These are phyloP conservation scores for Penicillium polonicum DNA, from an alignment of 2,329 filamentous ascomycete genomes.

Conservation along the genomic window DNA sequence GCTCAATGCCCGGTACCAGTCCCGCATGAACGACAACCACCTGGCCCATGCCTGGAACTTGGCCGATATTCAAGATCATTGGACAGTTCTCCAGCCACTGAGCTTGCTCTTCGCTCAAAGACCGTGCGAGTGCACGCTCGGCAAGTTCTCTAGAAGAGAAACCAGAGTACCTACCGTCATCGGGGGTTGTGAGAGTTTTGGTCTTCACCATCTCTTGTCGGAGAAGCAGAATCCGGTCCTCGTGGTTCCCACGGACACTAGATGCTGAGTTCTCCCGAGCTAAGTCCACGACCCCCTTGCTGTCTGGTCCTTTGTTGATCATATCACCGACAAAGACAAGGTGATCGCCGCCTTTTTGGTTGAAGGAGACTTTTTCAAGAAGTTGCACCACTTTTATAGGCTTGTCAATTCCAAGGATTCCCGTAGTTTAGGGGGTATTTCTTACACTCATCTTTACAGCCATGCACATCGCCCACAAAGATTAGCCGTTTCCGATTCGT, in stretches of 20 bases:
- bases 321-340: constrained; percentile 75
- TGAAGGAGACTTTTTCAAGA: constrained; percentile 65
- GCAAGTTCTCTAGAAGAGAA: constrained; percentile 32
- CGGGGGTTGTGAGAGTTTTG: constrained; percentile 16
- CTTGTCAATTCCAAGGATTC: constrained; percentile 4
- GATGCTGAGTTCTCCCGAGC: constrained; percentile 72
- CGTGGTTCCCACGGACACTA: constrained; percentile 87
- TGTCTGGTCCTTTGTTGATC: constrained; percentile 84
- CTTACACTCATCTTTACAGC: constrained; percentile 68
- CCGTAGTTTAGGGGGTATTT: background rate
- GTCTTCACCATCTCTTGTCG: constrained; percentile 48
- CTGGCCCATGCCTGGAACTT: constrained; percentile 58
- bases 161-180: constrained; percentile 29
- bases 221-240: constrained; percentile 76
- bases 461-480: constrained; percentile 89
- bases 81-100: constrained; percentile 70
- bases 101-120: constrained; percentile 60
- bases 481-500: constrained; percentile 61
- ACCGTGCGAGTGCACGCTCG: constrained; percentile 56
- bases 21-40: constrained; percentile 82
- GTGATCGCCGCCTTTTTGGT: constrained; percentile 62
- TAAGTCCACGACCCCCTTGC: constrained; percentile 70
- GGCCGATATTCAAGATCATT: constrained; percentile 73
- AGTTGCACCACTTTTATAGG: constrained; percentile 51
- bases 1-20: constrained; percentile 69